Percentiles rank a stretch among this genome's conserved stretches.
Evolutionary conservation across 2,329 filamentous ascomycete genomes (phyloP).

Genomic region (Catunica adiposa): DNA sequence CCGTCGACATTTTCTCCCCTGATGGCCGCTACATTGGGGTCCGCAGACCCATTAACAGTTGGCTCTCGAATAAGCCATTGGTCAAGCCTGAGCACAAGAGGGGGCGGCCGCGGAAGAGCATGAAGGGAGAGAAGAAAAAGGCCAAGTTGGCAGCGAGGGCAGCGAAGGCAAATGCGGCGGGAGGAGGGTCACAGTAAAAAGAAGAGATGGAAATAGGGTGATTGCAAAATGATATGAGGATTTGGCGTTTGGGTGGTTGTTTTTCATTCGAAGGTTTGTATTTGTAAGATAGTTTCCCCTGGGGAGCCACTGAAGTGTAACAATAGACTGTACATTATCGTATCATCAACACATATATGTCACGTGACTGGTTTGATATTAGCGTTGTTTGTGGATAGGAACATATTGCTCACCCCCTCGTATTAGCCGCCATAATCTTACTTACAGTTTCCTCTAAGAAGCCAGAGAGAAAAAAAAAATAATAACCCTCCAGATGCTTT

Average conservation of each 20-base stretch:
- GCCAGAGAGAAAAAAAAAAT: not conserved
- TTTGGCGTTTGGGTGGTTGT: not conserved
- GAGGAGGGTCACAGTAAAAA: not conserved
- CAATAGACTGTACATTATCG: not conserved
- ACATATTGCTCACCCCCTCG: too few relatives aligned
- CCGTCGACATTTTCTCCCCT: slow-evolving; percentile 72
- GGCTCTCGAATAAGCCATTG: slow-evolving; percentile 41
- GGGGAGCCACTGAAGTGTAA: not conserved
- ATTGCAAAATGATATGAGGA: not conserved
- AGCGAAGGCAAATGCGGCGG: slow-evolving; percentile 7
- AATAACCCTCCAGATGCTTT: not conserved
- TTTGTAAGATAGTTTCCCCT: not conserved
- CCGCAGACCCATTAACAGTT: slow-evolving; percentile 55
- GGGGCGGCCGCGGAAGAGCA: slow-evolving; percentile 48
- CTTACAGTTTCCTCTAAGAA: not conserved
- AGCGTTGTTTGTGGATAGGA: too few relatives aligned
- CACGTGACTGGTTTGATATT: not conserved
- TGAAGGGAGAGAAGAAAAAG: slow-evolving; percentile 44
- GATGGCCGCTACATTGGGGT: slow-evolving; percentile 62
- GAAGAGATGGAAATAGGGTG: not conserved
- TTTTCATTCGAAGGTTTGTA: not conserved
- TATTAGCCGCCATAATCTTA: not conserved
- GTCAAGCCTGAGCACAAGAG: slow-evolving; percentile 32
- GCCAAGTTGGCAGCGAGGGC: slow-evolving; percentile 24
- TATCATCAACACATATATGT: not conserved